Conservation (phyloP, 2,329 filamentous ascomycete genomes). For the Paradendryphiella salina region DNA sequence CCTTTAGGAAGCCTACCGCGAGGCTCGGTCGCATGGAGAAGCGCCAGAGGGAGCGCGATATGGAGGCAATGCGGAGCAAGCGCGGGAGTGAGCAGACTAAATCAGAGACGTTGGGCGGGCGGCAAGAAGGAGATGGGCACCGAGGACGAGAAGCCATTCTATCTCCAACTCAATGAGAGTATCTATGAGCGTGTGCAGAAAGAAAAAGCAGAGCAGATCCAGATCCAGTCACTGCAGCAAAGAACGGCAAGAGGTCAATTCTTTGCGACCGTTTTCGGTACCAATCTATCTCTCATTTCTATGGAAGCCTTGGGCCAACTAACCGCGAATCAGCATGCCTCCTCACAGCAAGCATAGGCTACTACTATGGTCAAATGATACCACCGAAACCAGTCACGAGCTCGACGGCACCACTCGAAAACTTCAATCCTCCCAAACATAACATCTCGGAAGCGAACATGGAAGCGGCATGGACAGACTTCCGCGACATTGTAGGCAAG, state of each 20-base stretch:
- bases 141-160: slow-evolving; percentile 55
- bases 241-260: slow-evolving; percentile 44
- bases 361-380: slow-evolving; percentile 58
- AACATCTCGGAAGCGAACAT: slow-evolving; percentile 61
- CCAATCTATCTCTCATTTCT: neutral
- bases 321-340: slow-evolving; percentile 51
- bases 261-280: slow-evolving; percentile 38
- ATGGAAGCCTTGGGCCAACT: neutral
- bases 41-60: slow-evolving; percentile 9
- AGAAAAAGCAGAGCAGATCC: slow-evolving; percentile 60
- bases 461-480: slow-evolving; percentile 67
- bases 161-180: slow-evolving; percentile 65
- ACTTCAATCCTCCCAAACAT: slow-evolving; percentile 55
- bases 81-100: slow-evolving; percentile 17
- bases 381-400: slow-evolving; percentile 52
- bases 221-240: slow-evolving; percentile 33
- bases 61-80: slow-evolving; percentile 12
- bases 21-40: slow-evolving; percentile 28
- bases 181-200: slow-evolving; percentile 61
- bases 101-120: slow-evolving; percentile 46
- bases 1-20: slow-evolving; percentile 34
- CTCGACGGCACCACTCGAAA: slow-evolving; percentile 62
- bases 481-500: slow-evolving; percentile 63
- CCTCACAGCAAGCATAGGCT: slow-evolving; percentile 57
- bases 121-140: slow-evolving; percentile 21